Evolutionary conservation across 179 eudicot species (phyloP), one percentile per base, ranked within the genome.

Genomic region (Monotropa hypopitys): DNA sequence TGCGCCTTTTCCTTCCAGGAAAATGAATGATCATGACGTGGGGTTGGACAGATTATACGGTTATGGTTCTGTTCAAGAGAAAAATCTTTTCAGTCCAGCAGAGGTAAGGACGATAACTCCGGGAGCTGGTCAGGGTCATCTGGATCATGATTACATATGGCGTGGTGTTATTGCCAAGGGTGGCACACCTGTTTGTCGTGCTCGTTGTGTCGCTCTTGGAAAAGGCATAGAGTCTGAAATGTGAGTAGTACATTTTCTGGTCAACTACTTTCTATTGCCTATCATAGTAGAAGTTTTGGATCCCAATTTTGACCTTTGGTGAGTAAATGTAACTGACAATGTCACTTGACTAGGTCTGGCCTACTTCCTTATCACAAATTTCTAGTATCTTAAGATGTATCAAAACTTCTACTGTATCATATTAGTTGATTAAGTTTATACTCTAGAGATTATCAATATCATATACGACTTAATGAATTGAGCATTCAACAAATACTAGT

Each of bases 81-180:
- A 77, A 59, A 83, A 77, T 70, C 71, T 73, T 59, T 56, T 77
- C 67, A 82, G 84, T 76, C 79, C 84, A 59, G 75, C 81, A 51
- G 85, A 80, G 12, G 56, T 47, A 63, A 84, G 84, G 79, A 80
- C 56, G 76, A 18, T 76, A 18, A 75, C 82, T 42, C 57, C 72
- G 47, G 89, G 87, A 72, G 77, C 63, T 74, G 80, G 78, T 47
- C 81, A 72, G 74, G 87, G 81, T 45, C 85, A 47, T 76, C 70
- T 80, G 65, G 87, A 80, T 76, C 85, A 80, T 50, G 97, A 92
- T 76, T 85, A 77, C 83, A 81, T 91, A 63, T 96, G 98, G 99
- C 96, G 94, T 54, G 99, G 98, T 43, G 85, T 96, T 76, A 96
- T 96, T 84, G 91, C 97, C 0, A 93, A 91, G 82, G 98, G 97